These are phyloP conservation scores for Blattamonas nauphoetae DNA, from an alignment of 78 protist species.

Conservation along the genomic window DNA sequence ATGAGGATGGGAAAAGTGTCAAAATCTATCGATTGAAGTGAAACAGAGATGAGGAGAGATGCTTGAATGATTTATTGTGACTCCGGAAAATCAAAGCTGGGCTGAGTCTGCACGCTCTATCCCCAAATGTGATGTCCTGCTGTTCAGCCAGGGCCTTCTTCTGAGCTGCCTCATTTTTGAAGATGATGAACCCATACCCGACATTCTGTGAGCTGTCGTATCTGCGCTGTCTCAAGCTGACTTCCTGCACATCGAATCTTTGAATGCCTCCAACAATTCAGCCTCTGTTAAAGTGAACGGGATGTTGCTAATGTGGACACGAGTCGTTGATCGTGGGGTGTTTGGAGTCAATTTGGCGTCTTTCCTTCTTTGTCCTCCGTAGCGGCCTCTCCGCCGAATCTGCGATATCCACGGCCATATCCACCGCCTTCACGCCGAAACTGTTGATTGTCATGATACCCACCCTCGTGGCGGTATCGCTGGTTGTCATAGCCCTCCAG, in stretches of 20 bases:
- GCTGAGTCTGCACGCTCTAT: not conserved
- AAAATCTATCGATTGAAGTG: too few species aligned
- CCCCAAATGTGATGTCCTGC: not conserved
- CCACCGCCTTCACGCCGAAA: too few species aligned
- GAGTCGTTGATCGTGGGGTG: not conserved
- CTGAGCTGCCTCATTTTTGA: not conserved
- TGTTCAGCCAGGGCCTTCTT: not conserved
- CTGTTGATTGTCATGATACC: too few species aligned
- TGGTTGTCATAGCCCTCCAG: too few species aligned
- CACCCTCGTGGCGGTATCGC: too few species aligned
- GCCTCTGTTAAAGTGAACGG: not conserved
- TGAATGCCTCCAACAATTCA: not conserved
- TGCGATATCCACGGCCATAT: too few species aligned
- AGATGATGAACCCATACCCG: not conserved
- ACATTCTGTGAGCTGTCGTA: not conserved
- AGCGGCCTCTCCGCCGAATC: too few species aligned
- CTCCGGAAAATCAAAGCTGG: not conserved
- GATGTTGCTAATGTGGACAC: not conserved
- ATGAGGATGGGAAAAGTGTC: too few species aligned
- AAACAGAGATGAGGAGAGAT: too few species aligned
- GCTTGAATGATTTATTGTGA: not conserved
- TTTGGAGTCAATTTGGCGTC: not conserved
- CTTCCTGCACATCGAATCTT: not conserved
- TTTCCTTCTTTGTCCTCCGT: too few species aligned
- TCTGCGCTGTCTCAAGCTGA: not conserved